phyloP scores from a whole-genome alignment of 257 asterid species.

The Plantago major region DNA sequence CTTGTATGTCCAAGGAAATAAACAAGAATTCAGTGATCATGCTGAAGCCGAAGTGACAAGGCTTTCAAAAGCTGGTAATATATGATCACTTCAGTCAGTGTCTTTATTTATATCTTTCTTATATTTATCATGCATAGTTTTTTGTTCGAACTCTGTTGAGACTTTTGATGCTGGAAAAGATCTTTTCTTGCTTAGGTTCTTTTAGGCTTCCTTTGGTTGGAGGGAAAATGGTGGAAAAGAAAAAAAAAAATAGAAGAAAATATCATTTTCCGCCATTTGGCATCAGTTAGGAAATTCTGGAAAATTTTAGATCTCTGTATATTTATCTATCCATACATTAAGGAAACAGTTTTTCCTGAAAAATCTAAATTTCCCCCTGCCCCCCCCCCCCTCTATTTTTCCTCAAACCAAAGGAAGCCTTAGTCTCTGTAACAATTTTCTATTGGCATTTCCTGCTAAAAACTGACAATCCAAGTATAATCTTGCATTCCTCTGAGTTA shows the following conservation, averaged over 20 bases:
- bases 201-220: no score
- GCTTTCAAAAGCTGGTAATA: constrained; percentile 87
- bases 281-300: no score
- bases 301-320: no score
- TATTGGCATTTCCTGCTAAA: background rate
- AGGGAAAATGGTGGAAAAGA: no score
- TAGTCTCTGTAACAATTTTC: background rate
- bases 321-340: no score
- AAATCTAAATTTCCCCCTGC: no score
- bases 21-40: constrained; percentile 64
- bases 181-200: background rate
- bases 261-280: no score
- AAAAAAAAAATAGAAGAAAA: no score
- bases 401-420: no score
- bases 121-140: background rate
- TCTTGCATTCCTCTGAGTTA: background rate
- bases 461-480: background rate
- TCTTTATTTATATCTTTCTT: constrained; percentile 8
- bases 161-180: background rate
- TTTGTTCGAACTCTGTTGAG: constrained; percentile 1
- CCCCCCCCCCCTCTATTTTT: no score
- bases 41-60: constrained; percentile 83
- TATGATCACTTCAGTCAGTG: background rate
- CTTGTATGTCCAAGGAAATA: constrained; percentile 83
- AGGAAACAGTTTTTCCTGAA: no score